phyloP scores from a whole-genome alignment of 2,329 filamentous ascomycete genomes.

The Leptographium radiaticola region DNA sequence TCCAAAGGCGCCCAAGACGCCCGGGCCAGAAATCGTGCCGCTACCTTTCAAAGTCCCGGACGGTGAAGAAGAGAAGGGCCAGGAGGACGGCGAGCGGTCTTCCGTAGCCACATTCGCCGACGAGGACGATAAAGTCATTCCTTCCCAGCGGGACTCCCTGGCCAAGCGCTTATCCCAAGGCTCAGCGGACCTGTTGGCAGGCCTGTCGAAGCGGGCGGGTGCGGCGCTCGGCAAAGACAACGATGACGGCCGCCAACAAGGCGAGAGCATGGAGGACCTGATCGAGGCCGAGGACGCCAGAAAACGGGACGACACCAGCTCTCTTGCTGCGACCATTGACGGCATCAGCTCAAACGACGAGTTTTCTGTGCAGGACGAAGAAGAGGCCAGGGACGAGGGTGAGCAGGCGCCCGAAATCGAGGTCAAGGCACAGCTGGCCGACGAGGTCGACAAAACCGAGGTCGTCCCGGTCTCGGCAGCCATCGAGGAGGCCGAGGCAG shows the following conservation, averaged over 20 bases:
- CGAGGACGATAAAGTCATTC: slow-evolving; percentile 33
- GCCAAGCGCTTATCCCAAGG: slow-evolving; percentile 35
- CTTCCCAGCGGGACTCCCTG: slow-evolving; percentile 22
- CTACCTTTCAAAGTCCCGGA: slow-evolving; percentile 50
- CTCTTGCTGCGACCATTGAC: slow-evolving; percentile 46
- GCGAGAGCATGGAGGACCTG: slow-evolving; percentile 33
- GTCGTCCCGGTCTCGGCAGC: no score
- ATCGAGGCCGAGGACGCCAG: slow-evolving; percentile 21
- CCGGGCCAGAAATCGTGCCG: slow-evolving; percentile 40
- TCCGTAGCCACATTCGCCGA: slow-evolving; percentile 61
- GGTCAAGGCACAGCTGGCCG: slow-evolving; percentile 23
- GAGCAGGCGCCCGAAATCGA: slow-evolving; percentile 18
- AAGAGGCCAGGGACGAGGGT: slow-evolving; percentile 15
- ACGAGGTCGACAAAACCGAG: slow-evolving; percentile 1
- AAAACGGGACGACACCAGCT: slow-evolving; percentile 29
- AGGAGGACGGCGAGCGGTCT: slow-evolving; percentile 39
- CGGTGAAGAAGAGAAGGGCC: background rate
- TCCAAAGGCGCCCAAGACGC: background rate
- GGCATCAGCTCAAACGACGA: slow-evolving; percentile 30
- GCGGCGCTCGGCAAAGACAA: slow-evolving; percentile 5
- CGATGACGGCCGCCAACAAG: slow-evolving; percentile 5
- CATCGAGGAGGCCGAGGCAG: background rate
- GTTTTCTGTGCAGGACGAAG: slow-evolving; percentile 8
- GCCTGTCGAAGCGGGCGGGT: slow-evolving; percentile 21
- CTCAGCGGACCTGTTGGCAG: slow-evolving; percentile 31